phyloP scores from a whole-genome alignment of 106 monocot genomes.

The Agapanthus africanus region DNA sequence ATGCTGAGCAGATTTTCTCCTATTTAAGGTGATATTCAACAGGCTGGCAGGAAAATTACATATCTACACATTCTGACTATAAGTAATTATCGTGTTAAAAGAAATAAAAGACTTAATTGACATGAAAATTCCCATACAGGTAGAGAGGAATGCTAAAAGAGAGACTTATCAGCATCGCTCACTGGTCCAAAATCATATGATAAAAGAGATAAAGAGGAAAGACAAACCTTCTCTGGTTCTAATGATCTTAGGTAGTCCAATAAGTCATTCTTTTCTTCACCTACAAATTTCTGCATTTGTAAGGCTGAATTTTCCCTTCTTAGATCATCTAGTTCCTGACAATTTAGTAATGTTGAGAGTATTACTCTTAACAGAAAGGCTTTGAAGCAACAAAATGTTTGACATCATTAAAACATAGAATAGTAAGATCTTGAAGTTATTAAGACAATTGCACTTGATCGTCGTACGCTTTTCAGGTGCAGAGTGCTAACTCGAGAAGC shows the following conservation, averaged over 20 bases:
- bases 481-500: neutral
- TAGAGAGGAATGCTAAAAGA: neutral
- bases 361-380: neutral
- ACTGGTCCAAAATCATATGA: neutral
- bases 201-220: neutral
- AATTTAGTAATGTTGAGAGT: slow-evolving; percentile 1
- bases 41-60: neutral
- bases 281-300: slow-evolving; percentile 96
- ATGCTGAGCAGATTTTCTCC: neutral
- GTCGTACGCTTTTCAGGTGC: neutral
- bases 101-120: neutral
- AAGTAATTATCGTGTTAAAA: neutral
- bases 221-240: slow-evolving; percentile 79
- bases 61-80: neutral
- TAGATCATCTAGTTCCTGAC: slow-evolving; percentile 61
- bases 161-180: neutral
- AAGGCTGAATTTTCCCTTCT: slow-evolving; percentile 78
- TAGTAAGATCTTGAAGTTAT: neutral
- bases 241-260: slow-evolving; percentile 84
- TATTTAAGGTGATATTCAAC: neutral
- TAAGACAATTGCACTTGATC: neutral
- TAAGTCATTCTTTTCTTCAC: slow-evolving; percentile 95
- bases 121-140: neutral
- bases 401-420: neutral
- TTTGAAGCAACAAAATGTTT: neutral